phyloP scores from a whole-genome alignment of 2,329 filamentous ascomycete species.

The Botryotinia convoluta region DNA sequence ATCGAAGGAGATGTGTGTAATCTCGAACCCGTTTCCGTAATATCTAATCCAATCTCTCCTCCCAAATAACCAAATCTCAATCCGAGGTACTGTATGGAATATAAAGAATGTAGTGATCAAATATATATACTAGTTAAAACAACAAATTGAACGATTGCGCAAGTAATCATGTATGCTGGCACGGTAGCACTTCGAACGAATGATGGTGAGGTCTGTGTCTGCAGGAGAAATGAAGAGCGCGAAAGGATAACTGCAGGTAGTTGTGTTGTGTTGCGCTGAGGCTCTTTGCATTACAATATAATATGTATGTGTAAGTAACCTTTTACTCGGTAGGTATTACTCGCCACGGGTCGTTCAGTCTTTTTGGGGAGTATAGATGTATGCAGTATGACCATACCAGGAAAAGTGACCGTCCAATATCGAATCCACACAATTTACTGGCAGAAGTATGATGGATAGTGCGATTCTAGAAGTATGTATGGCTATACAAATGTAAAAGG shows the following conservation, averaged over 20 bases:
- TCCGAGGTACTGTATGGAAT: background rate
- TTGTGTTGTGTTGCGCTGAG: slow-evolving; percentile 7
- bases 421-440: slow-evolving; percentile 1
- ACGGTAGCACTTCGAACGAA: background rate
- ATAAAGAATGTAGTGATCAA: background rate
- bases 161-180: background rate
- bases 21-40: background rate
- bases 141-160: background rate
- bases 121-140: background rate
- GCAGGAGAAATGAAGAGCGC: background rate
- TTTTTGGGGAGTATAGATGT: background rate
- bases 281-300: background rate
- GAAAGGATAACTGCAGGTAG: background rate
- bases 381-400: slow-evolving; percentile 2
- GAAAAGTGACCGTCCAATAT: background rate
- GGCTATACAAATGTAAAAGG: background rate
- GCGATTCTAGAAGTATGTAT: background rate
- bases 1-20: background rate
- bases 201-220: slow-evolving; percentile 6
- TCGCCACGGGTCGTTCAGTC: background rate
- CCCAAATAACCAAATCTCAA: background rate
- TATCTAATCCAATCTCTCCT: background rate
- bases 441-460: background rate
- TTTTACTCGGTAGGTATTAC: background rate
- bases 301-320: background rate